Evolutionary conservation across 176 grass and related monocot genomes (phyloP).

Genomic region (Oryza meyeriana): DNA sequence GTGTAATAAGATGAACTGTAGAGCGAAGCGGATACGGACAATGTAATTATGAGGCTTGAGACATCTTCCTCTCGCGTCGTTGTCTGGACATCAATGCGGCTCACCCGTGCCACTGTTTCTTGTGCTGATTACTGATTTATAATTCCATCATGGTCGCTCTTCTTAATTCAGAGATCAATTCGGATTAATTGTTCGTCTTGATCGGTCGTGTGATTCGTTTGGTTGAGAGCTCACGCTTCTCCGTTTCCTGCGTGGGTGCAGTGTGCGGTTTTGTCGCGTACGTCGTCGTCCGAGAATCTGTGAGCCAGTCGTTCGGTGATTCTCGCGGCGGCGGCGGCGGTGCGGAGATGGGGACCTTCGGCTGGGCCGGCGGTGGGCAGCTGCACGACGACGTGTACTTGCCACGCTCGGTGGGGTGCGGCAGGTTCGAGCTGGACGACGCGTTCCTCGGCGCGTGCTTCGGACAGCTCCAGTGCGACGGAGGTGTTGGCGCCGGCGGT

Average conservation of each 20-base stretch:
- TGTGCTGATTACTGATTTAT: conserved; percentile 2
- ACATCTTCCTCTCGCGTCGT: conserved; percentile 38
- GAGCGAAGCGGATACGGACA: background rate
- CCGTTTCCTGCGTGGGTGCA: conserved; percentile 9
- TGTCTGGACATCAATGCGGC: conserved; percentile 41
- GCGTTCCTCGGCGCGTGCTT: conserved; percentile 41
- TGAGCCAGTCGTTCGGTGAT: conserved; percentile 5
- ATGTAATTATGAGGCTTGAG: conserved; percentile 23
- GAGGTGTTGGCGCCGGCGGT: background rate
- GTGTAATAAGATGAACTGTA: background rate
- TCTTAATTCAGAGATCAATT: background rate
- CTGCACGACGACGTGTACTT: conserved; percentile 29
- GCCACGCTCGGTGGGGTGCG: conserved; percentile 24
- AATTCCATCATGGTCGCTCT: background rate
- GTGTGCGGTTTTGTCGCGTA: background rate
- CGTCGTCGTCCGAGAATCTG: conserved; percentile 39
- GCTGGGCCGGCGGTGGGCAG: conserved; percentile 34
- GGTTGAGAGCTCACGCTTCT: background rate
- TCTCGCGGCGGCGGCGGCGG: background rate
- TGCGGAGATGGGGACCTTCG: conserved; percentile 42
- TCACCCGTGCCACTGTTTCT: conserved; percentile 27
- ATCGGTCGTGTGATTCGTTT: background rate
- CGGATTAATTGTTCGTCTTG: conserved; percentile 26
- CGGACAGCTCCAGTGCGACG: conserved; percentile 36
- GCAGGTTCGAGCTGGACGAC: conserved; percentile 40